A percentile compares a stretch with the other conserved stretches of the same genome.
Evolutionary conservation across 768 basidiomycete species (phyloP).

Genomic region (Mycena belliarum): DNA sequence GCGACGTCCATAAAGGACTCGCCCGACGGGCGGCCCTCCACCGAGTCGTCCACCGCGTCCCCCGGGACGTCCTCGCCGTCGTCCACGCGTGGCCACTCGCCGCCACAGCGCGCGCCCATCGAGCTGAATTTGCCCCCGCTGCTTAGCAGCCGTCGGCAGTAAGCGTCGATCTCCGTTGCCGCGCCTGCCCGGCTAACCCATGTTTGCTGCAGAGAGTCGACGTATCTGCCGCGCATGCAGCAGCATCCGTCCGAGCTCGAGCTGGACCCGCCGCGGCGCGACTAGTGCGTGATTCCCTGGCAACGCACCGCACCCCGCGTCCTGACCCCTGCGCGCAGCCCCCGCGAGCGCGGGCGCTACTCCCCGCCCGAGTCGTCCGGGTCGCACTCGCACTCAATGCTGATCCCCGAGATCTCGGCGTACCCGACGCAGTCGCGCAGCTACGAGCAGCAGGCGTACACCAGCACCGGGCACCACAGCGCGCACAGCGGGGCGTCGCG

Average conservation of each 20-base stretch:
- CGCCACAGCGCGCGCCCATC: constrained; percentile 52
- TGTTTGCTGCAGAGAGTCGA: not conserved
- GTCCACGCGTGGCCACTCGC: constrained; percentile 59
- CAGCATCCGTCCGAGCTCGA: constrained; percentile 15
- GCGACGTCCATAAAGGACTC: constrained; percentile 57
- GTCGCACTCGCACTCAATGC: constrained; percentile 47
- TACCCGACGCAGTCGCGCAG: constrained; percentile 36
- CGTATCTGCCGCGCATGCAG: constrained; percentile 6
- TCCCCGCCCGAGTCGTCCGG: constrained; percentile 44
- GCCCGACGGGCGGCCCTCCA: constrained; percentile 65
- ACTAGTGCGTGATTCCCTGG: constrained; percentile 13
- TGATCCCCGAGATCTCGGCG: constrained; percentile 59
- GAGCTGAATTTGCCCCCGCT: constrained; percentile 41
- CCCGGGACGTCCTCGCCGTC: constrained; percentile 72
- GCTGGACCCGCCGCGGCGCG: constrained; percentile 17
- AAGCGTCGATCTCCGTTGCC: constrained; percentile 20
- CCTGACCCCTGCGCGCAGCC: constrained; percentile 27
- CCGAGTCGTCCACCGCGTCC: constrained; percentile 55
- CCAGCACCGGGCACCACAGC: not conserved
- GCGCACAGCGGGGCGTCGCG: constrained; percentile 34
- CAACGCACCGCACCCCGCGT: not conserved
- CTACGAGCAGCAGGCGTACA: constrained; percentile 3
- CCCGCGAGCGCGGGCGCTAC: constrained; percentile 40
- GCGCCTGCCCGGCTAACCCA: not conserved
- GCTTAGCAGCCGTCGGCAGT: constrained; percentile 43